Base-by-base conservation (phyloP, 495 filamentous ascomycete species). In the Talaromyces nanjingensis region DNA sequence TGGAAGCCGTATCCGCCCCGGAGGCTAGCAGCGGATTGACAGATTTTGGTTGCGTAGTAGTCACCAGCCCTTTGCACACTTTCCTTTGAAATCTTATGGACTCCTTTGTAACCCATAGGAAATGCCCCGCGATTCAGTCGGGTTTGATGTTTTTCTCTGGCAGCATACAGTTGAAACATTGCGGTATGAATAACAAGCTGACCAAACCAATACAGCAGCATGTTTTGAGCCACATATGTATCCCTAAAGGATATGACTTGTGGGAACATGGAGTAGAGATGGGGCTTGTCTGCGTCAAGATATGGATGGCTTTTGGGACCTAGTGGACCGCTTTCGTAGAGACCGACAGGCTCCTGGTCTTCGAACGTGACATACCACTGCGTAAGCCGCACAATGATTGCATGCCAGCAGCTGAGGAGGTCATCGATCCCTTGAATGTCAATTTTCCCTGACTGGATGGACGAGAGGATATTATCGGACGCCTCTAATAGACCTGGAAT, bases 11-110 rank as follows among this genome's bases (percentile, higher is more conserved):
- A 62, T 9, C 60, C 60, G 25, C 60, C 60, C 20, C n/a, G 31
- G 16, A 62, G 60, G 12, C 29, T 62, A 16, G 60, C 60, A 8
- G 45, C 20, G 29, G 60, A 62, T 22, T 62, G 60, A 16, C 60
- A 62, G 25, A 62, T 62, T 34, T 62, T 62, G n/a, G 45, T 62
- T 22, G 60, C 60, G 25, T 62, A 62, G 27, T 62, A 62, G 18
- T 62, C 60, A 20, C 12, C 60, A 18, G 45, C 18, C 29, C 54
- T 62, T 54, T 33, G 27, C n/a, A 49, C 25, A 3, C 25, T 53
- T 54, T 54, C 39, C 20, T 7, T 54, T 9, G 39, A 18, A 11
- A 14, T 49, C n/a, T n/a, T n/a, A 54, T 62, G 42, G 7, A 33
- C 20, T 3, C 27, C 27, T 11, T 18, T 54, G n/a, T 62, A 53